phyloP scores from a whole-genome alignment of 139 green algal genomes.

The Chlamydomonas sphaeroides region DNA sequence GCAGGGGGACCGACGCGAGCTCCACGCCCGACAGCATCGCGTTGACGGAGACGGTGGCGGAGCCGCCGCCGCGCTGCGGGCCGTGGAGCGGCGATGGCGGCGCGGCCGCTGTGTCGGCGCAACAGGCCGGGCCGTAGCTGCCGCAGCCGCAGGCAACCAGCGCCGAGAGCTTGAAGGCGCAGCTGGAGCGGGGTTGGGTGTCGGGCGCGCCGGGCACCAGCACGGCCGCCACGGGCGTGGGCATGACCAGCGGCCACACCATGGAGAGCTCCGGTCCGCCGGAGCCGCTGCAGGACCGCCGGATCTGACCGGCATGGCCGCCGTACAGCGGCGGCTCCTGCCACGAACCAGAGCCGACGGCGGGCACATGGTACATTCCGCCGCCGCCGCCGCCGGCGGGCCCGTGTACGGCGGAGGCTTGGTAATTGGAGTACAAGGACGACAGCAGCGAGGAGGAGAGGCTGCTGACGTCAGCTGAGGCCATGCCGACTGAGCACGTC shows the following conservation, averaged over 20 bases:
- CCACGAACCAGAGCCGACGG: too few relatives aligned
- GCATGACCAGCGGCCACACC: conserved; percentile 5
- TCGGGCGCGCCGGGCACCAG: background rate
- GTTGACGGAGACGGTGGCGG: background rate
- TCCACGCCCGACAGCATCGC: background rate
- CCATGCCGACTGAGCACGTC: too few relatives aligned
- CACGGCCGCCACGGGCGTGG: background rate
- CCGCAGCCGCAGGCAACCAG: background rate
- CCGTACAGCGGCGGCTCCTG: too few relatives aligned
- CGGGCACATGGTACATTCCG: too few relatives aligned
- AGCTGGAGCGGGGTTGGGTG: background rate
- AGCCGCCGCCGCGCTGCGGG: too few relatives aligned
- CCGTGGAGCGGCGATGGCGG: background rate
- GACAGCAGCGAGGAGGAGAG: background rate
- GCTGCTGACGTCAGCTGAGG: too few relatives aligned
- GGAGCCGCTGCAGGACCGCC: too few relatives aligned
- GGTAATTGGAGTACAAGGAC: background rate
- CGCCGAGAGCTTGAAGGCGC: background rate
- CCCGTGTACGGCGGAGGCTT: too few relatives aligned
- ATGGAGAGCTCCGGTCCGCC: background rate
- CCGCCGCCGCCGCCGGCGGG: too few relatives aligned
- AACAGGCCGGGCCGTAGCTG: background rate
- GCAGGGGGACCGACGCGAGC: background rate
- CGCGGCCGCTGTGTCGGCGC: background rate
- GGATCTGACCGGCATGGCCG: too few relatives aligned